A percentile compares a stretch with the other conserved stretches of the same genome.
These are phyloP conservation scores for Mentha longifolia DNA, from an alignment of 257 asterid species.

Conservation along the genomic window DNA sequence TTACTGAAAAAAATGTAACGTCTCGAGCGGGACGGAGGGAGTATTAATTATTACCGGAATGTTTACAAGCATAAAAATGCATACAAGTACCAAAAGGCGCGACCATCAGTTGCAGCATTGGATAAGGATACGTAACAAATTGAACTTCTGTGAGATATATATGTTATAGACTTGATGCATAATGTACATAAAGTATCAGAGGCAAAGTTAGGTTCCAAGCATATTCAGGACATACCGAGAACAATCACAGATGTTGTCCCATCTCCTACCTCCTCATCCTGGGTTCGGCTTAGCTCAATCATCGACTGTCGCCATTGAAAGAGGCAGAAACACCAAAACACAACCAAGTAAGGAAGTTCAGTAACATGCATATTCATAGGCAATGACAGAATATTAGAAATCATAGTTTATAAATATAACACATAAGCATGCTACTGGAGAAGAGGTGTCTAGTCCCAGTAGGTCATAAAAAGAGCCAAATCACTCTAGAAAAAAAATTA, in stretches of 20 bases:
- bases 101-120: background rate
- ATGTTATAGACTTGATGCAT: slow-evolving; percentile 6
- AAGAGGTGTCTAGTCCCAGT: background rate
- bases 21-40: too few species aligned
- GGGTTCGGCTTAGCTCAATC: slow-evolving; percentile 99
- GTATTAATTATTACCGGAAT: background rate
- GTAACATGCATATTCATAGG: background rate
- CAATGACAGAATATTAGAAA: background rate
- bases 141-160: background rate
- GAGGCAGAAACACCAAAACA: slow-evolving; percentile 24
- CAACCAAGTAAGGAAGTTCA: slow-evolving; percentile 1
- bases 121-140: background rate
- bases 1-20: too few species aligned
- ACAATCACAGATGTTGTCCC: slow-evolving; percentile 99
- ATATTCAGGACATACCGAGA: slow-evolving; percentile 62
- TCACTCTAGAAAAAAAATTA: slow-evolving; percentile 5
- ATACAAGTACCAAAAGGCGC: background rate
- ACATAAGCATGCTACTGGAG: background rate
- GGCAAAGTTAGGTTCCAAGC: slow-evolving; percentile 22
- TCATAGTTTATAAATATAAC: too few species aligned
- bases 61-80: background rate
- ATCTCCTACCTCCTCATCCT: slow-evolving; percentile 99
- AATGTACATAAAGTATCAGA: slow-evolving; percentile 22
- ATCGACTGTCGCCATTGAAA: slow-evolving; percentile 68
- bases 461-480: background rate